Evolutionary conservation across 2,329 filamentous ascomycete genomes (phyloP).

Genomic region (Botrytis sinoallii): DNA sequence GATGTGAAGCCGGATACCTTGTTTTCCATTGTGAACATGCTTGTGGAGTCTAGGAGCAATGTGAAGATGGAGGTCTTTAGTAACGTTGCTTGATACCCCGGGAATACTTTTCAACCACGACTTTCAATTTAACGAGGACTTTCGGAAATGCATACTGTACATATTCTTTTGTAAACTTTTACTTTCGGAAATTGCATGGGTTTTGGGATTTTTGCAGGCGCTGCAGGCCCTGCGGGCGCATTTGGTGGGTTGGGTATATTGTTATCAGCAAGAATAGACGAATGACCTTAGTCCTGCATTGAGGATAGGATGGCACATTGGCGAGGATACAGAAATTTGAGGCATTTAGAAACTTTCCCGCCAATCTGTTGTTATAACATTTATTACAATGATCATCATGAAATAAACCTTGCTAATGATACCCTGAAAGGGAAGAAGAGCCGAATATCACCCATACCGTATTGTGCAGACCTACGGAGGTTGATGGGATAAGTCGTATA

Average conservation of each 20-base stretch:
- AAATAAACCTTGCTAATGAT: neutral
- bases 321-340: slow-evolving; percentile 8
- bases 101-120: neutral
- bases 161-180: neutral
- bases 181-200: neutral
- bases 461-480: neutral
- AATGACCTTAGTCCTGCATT: neutral
- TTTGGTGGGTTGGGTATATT: neutral
- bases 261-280: slow-evolving; percentile 6
- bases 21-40: slow-evolving; percentile 14
- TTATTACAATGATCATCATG: neutral
- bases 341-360: neutral
- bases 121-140: neutral
- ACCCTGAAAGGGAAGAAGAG: neutral
- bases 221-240: neutral
- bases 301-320: neutral
- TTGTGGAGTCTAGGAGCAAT: slow-evolving; percentile 16
- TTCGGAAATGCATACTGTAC: slow-evolving; percentile 2
- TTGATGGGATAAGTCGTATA: too few species aligned
- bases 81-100: slow-evolving; percentile 11
- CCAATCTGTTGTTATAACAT: neutral
- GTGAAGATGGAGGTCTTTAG: slow-evolving; percentile 17
- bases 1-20: slow-evolving; percentile 12
- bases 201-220: neutral
- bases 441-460: neutral